phyloP scores from a whole-genome alignment of 768 basidiomycete genomes.

The Cytidiella melzeri region DNA sequence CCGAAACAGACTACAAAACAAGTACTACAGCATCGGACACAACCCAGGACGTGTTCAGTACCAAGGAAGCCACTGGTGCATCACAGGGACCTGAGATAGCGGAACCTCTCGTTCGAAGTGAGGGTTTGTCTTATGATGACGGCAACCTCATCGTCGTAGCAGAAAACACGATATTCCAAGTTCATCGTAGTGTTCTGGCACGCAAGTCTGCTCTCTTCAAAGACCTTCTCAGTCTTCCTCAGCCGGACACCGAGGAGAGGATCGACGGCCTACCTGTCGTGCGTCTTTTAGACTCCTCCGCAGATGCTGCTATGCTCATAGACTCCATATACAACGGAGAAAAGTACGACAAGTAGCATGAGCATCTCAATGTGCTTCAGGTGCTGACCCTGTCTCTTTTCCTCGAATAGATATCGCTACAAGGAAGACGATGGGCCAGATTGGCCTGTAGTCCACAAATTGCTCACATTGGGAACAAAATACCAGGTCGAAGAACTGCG shows the following conservation, averaged over 20 bases:
- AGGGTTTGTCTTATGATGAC: slow-evolving; percentile 9
- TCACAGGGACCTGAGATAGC: too few relatives aligned
- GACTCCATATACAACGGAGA: slow-evolving; percentile 8
- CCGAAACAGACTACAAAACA: too few relatives aligned
- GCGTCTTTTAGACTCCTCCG: slow-evolving; percentile 1
- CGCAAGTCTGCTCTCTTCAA: slow-evolving; percentile 10
- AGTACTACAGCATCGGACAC: too few relatives aligned
- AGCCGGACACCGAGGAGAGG: slow-evolving; percentile 8
- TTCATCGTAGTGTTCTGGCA: slow-evolving; percentile 1
- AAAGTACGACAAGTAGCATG: neutral
- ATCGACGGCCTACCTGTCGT: slow-evolving; percentile 6
- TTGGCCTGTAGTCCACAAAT: slow-evolving; percentile 1
- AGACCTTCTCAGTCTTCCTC: slow-evolving; percentile 6
- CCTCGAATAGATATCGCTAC: neutral
- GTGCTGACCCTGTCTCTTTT: neutral
- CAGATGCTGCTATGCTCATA: slow-evolving; percentile 1
- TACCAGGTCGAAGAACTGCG: slow-evolving; percentile 10
- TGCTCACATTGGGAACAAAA: slow-evolving; percentile 7
- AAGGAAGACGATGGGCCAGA: slow-evolving; percentile 4
- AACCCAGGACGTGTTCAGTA: too few relatives aligned
- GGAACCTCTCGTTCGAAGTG: too few relatives aligned
- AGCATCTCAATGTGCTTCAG: neutral
- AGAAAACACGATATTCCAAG: neutral
- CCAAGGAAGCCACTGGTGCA: too few relatives aligned
- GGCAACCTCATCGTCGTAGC: slow-evolving; percentile 9